Percentiles rank a stretch among this genome's conserved stretches.
phyloP scores from a whole-genome alignment of 208 protist genomes.

The Endotrypanum monterogeii region DNA sequence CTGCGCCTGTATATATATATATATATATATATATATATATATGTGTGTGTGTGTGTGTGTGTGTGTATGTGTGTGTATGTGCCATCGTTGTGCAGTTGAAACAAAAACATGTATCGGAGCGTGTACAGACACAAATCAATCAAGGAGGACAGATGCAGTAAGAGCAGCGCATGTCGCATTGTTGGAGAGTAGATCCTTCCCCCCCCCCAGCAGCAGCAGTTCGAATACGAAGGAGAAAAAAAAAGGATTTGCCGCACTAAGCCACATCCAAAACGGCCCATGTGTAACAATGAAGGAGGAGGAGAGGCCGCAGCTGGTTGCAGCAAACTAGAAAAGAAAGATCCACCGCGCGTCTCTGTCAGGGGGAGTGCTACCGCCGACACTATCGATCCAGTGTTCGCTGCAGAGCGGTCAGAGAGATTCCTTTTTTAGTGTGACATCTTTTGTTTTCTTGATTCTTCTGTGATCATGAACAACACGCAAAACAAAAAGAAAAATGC shows the following conservation, averaged over 20 bases:
- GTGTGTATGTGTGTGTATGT: not conserved
- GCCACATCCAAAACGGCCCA: not conserved
- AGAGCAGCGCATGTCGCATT: not conserved
- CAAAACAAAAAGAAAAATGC: not conserved
- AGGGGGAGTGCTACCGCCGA: not conserved
- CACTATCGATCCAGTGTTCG: not conserved
- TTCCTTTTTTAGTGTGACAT: not conserved
- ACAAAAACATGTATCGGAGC: not conserved
- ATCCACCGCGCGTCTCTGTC: too few relatives aligned
- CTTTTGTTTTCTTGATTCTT: too few relatives aligned
- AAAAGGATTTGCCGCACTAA: too few relatives aligned
- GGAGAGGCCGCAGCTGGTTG: too few relatives aligned
- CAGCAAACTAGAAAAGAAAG: too few relatives aligned
- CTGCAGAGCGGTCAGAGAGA: not conserved
- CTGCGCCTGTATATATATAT: not conserved
- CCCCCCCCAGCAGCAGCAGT: too few relatives aligned
- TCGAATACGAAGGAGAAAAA: too few relatives aligned
- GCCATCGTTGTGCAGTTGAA: not conserved
- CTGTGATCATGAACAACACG: too few relatives aligned
- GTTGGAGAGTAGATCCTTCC: too few relatives aligned
- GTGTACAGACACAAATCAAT: not conserved
- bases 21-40: not conserved
- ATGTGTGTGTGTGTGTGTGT: not conserved
- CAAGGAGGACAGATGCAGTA: too few relatives aligned
- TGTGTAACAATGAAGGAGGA: not conserved